Evolutionary conservation across 2,329 filamentous ascomycete species (phyloP).

Genomic region (Botryotinia narcissicola): DNA sequence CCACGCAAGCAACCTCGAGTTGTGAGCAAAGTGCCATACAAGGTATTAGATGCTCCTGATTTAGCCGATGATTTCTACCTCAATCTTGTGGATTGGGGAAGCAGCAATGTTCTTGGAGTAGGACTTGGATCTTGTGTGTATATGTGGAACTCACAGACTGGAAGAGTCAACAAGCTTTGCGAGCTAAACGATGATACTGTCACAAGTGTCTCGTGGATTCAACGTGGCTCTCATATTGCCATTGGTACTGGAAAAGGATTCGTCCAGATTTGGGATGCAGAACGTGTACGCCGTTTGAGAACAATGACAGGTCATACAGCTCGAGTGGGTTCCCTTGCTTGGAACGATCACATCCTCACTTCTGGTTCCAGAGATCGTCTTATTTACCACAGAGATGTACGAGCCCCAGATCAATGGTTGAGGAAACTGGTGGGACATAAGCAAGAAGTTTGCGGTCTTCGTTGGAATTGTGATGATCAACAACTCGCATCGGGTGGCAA

Average conservation of each 20-base stretch:
- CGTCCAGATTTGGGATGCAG: constrained; percentile 97
- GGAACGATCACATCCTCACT: constrained; percentile 97
- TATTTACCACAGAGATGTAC: constrained; percentile 94
- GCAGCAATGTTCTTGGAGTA: constrained; percentile 88
- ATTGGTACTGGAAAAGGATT: constrained; percentile 93
- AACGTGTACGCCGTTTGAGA: constrained; percentile 76
- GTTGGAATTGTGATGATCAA: constrained; percentile 95
- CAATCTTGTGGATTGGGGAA: constrained; percentile 97
- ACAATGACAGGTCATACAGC: constrained; percentile 97
- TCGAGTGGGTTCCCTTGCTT: constrained; percentile 88
- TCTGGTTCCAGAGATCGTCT: constrained; percentile 90
- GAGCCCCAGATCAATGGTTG: constrained; percentile 86
- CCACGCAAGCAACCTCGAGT: constrained; percentile 84
- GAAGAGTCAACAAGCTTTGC: constrained; percentile 89
- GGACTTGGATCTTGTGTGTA: constrained; percentile 92
- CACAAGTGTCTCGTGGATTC: constrained; percentile 97
- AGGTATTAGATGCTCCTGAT: constrained; percentile 94
- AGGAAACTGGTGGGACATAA: constrained; percentile 89
- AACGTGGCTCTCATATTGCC: constrained; percentile 91
- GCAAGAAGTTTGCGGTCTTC: constrained; percentile 94
- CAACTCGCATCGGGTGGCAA: constrained; percentile 95
- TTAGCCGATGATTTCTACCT: constrained; percentile 97
- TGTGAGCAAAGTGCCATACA: constrained; percentile 95
- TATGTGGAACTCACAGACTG: constrained; percentile 94
- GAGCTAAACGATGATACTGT: constrained; percentile 90